phyloP scores from a whole-genome alignment of 768 basidiomycete genomes.

The Suillus placidus region DNA sequence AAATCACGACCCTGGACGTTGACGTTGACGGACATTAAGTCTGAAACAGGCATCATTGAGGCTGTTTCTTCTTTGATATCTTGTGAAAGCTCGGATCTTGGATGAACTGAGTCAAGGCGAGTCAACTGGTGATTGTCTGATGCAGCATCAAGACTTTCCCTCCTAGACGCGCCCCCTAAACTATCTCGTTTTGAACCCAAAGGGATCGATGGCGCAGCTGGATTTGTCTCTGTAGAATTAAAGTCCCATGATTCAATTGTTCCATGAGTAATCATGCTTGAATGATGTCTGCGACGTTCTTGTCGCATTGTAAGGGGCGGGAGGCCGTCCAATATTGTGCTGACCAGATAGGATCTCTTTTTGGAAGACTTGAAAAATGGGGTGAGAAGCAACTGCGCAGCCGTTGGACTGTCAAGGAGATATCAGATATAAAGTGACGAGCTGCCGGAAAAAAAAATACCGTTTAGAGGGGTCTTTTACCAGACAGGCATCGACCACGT shows the following conservation, averaged over 20 bases:
- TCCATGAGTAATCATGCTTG: slow-evolving; percentile 39
- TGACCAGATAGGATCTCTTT: slow-evolving; percentile 77
- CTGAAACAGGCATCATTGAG: background rate
- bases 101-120: slow-evolving; percentile 1
- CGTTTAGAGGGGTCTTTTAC: slow-evolving; percentile 81
- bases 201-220: slow-evolving; percentile 26
- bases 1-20: background rate
- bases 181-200: slow-evolving; percentile 5
- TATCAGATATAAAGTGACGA: background rate
- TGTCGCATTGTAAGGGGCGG: slow-evolving; percentile 75
- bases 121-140: slow-evolving; percentile 5
- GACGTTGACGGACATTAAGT: background rate
- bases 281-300: slow-evolving; percentile 57
- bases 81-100: slow-evolving; percentile 9
- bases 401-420: slow-evolving; percentile 59
- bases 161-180: slow-evolving; percentile 14
- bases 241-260: slow-evolving; percentile 88
- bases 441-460: slow-evolving; percentile 35
- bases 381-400: slow-evolving; percentile 73
- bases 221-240: slow-evolving; percentile 45
- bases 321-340: slow-evolving; percentile 71
- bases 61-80: background rate
- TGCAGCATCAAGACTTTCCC: slow-evolving; percentile 9
- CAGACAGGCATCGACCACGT: slow-evolving; percentile 81
- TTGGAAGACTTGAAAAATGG: slow-evolving; percentile 81